These are phyloP conservation scores for Xylariomycetidae sp. DNA, from an alignment of 2,329 filamentous ascomycete genomes.

Conservation along the genomic window DNA sequence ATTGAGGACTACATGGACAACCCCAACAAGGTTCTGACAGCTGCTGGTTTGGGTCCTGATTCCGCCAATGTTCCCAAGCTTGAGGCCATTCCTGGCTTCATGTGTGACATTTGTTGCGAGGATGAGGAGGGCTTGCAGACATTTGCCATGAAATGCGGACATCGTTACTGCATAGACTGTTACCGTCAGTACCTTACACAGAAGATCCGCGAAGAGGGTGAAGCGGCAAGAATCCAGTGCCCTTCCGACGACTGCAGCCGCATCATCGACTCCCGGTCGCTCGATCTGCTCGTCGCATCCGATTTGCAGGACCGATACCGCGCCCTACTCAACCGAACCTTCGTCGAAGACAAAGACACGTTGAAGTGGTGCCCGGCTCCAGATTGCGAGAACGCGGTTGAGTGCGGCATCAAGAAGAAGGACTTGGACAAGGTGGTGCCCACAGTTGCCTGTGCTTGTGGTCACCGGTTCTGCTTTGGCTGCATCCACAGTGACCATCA, in stretches of 20 bases:
- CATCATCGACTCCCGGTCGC: constrained; percentile 83
- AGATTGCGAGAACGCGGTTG: constrained; percentile 90
- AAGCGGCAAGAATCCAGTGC: constrained; percentile 91
- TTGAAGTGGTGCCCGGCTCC: constrained; percentile 97
- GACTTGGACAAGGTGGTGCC: constrained; percentile 82
- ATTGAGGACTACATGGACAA: constrained; percentile 97
- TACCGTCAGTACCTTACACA: constrained; percentile 86
- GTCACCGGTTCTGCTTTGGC: constrained; percentile 89
- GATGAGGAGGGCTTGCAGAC: constrained; percentile 71
- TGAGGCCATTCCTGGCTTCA: constrained; percentile 67
- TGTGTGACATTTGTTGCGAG: constrained; percentile 94
- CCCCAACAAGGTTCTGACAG: constrained; percentile 71
- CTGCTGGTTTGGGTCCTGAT: constrained; percentile 70
- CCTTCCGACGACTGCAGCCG: constrained; percentile 81
- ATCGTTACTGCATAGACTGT: constrained; percentile 88
- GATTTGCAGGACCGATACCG: constrained; percentile 63
- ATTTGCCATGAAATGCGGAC: constrained; percentile 92
- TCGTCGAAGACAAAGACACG: constrained; percentile 92
- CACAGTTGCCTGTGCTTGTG: constrained; percentile 79
- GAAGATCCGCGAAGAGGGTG: constrained; percentile 93
- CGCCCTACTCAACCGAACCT: constrained; percentile 82
- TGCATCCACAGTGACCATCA: constrained; percentile 88
- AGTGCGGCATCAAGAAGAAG: constrained; percentile 82
- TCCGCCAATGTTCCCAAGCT: constrained; percentile 59
- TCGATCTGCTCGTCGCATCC: constrained; percentile 65